These are phyloP conservation scores for Kuraishia floccosa DNA, from an alignment of 805 yeast species.

Conservation along the genomic window DNA sequence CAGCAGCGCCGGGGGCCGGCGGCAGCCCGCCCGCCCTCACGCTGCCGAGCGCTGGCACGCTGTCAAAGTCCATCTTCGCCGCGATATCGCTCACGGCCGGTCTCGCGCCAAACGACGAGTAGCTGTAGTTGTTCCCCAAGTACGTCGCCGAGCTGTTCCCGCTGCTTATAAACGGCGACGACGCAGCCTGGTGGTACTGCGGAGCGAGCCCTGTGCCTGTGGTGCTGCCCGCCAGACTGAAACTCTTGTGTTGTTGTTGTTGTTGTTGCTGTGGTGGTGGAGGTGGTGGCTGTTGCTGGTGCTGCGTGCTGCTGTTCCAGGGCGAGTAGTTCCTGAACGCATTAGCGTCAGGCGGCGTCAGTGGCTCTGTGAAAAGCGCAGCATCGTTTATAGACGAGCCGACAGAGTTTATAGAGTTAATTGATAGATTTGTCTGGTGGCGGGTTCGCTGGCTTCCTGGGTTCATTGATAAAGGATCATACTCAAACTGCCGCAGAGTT, in stretches of 20 bases:
- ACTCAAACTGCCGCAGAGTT: slow-evolving; percentile 2
- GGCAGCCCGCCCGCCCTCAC: no score
- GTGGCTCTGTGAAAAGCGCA: slow-evolving; percentile 4
- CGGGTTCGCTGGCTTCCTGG: neutral
- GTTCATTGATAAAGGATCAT: neutral
- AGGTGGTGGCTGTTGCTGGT: slow-evolving; percentile 2
- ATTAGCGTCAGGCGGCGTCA: slow-evolving; percentile 7
- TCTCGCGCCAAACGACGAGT: no score
- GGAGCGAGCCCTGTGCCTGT: neutral
- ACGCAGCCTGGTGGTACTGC: neutral
- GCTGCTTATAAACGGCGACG: no score
- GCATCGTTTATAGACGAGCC: slow-evolving; percentile 3
- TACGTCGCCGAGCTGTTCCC: no score
- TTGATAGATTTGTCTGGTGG: slow-evolving; percentile 6
- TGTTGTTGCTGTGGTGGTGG: slow-evolving; percentile 1
- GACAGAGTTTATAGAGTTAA: slow-evolving; percentile 7
- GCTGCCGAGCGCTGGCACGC: no score
- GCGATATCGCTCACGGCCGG: no score
- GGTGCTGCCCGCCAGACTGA: neutral
- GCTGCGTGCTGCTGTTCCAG: slow-evolving; percentile 4
- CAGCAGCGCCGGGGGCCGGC: no score
- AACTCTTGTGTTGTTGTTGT: neutral
- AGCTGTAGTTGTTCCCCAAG: no score
- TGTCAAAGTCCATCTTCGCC: no score
- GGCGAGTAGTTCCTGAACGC: slow-evolving; percentile 5